A percentile compares a stretch with the other conserved stretches of the same genome.
Evolutionary conservation across 371 early-diverging fungal genomes (phyloP).

Genomic region (Chytridium lagenaria): DNA sequence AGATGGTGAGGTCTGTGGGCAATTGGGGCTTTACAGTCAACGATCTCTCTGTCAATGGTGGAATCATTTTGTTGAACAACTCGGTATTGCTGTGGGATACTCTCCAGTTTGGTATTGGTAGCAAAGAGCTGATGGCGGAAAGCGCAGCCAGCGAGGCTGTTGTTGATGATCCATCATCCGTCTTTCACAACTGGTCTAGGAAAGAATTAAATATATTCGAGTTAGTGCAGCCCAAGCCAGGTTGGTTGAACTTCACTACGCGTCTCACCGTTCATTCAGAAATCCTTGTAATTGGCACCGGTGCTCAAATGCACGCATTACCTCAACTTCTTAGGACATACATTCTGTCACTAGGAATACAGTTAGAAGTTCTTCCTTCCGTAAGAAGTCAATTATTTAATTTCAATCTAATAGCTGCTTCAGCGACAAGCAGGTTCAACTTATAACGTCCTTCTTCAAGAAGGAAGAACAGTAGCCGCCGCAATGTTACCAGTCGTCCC

Average conservation of each 20-base stretch:
- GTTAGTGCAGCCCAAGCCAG: conserved; percentile 46
- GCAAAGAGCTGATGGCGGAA: conserved; percentile 19
- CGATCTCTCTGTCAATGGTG: conserved; percentile 37
- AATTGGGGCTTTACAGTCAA: conserved; percentile 40
- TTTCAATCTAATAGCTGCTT: background rate
- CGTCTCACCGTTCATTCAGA: conserved; percentile 35
- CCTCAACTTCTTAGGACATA: conserved; percentile 48
- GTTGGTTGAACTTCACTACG: conserved; percentile 12
- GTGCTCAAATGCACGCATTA: conserved; percentile 40
- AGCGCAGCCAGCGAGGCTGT: background rate
- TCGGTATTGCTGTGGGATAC: conserved; percentile 54
- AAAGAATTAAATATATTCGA: conserved; percentile 50
- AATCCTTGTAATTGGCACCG: conserved; percentile 59
- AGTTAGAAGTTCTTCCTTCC: conserved; percentile 51
- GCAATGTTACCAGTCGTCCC: conserved; percentile 56
- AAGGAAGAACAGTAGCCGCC: conserved; percentile 52
- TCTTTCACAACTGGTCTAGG: conserved; percentile 51
- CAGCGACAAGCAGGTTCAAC: conserved; percentile 57
- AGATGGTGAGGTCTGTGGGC: conserved; percentile 25
- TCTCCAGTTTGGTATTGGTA: conserved; percentile 54
- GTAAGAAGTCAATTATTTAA: conserved; percentile 33
- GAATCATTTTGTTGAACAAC: conserved; percentile 38
- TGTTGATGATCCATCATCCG: conserved; percentile 22
- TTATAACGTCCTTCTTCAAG: conserved; percentile 55
- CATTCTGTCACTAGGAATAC: conserved; percentile 51